Evolutionary conservation across 1,139 yeast genomes (phyloP).

Genomic region (Yamadazyma conglobata): DNA sequence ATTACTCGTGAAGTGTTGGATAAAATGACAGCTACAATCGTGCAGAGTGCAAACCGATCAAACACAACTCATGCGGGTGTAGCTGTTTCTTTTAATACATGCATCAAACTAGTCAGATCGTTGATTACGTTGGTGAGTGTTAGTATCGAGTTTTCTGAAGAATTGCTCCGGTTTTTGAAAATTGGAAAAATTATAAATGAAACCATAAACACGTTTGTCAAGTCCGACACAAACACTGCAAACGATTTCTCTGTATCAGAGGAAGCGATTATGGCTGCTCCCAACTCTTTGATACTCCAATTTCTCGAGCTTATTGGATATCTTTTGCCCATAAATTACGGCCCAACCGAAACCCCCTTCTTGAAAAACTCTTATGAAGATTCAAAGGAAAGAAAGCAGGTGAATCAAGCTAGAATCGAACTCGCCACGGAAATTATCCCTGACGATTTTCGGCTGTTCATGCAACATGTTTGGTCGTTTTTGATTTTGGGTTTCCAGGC

Average conservation of each 20-base stretch:
- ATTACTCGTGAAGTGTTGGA: constrained; percentile 28
- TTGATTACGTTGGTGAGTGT: constrained; percentile 35
- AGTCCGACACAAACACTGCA: constrained; percentile 12
- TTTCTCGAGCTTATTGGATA: constrained; percentile 56
- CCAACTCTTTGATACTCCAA: constrained; percentile 59
- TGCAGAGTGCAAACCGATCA: constrained; percentile 28
- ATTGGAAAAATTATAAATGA: constrained; percentile 42
- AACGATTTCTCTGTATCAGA: constrained; percentile 38
- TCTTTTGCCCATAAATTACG: constrained; percentile 49
- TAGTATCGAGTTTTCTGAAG: constrained; percentile 39
- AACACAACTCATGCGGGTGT: constrained; percentile 16
- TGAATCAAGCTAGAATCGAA: constrained; percentile 27
- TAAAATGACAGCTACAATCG: constrained; percentile 26
- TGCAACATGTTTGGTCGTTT: constrained; percentile 53
- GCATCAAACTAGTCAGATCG: constrained; percentile 42
- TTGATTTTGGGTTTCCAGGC: constrained; percentile 71
- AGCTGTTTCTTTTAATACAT: constrained; percentile 27
- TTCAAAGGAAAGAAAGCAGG: constrained; percentile 21
- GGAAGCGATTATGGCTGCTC: constrained; percentile 73
- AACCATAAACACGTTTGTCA: constrained; percentile 40
- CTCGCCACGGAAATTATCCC: constrained; percentile 21
- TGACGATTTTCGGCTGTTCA: constrained; percentile 38
- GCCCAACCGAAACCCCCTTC: constrained; percentile 30
- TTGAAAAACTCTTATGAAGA: constrained; percentile 24
- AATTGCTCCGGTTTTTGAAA: constrained; percentile 36